Base-by-base conservation (phyloP, 108 stramenopile genomes). In the Pseudonitzschia multiseries region DNA sequence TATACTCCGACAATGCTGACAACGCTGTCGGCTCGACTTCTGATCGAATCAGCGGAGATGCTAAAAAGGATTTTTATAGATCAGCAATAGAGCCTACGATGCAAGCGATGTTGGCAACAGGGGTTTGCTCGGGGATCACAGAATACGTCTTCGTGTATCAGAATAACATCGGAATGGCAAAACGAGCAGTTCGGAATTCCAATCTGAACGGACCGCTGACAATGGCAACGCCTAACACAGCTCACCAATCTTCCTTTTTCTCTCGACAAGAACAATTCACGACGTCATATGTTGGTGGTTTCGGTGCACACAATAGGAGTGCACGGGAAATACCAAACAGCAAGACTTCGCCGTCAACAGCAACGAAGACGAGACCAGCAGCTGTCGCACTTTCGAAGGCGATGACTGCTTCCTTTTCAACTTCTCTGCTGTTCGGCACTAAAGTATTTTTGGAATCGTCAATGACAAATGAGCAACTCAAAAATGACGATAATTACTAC, bases 341-440 rank as follows among this genome's bases (percentile, higher is more conserved):
- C 53, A 31, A 54, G 36, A 36, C 13, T 63, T 2, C 44, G n/a
- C 24, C 52, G 52, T 36, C 61, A 62, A 20, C 43, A 32, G 33
- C 32, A 21, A 26, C 43, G 8, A 46, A 64, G 21, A 13, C 62
- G 8, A 64, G 62, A 32, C 36, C 62, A 10, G n/a, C 54, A n/a
- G 48, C 22, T 68, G 46, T 41, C 20, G 54, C 54, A 22, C 26
- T 56, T 56, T 56, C 54, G 13, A 56, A 26, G 54, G 54, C 54
- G 9, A 56, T 56, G 4, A 20, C 54, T 56, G 36, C 54, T 31
- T 32, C 40, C 6, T 4, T 54, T 56, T 51, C 69, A 20, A 65
- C 69, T 0, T 51, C 57, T 8, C 51, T 65, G 2, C 71, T 81
- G 2, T 81, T 81, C 60, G 80, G 75, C 8, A 74, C 74, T 22